Evolutionary conservation across 441 rosid genomes (phyloP).

Genomic region (Raphanus hybrid): DNA sequence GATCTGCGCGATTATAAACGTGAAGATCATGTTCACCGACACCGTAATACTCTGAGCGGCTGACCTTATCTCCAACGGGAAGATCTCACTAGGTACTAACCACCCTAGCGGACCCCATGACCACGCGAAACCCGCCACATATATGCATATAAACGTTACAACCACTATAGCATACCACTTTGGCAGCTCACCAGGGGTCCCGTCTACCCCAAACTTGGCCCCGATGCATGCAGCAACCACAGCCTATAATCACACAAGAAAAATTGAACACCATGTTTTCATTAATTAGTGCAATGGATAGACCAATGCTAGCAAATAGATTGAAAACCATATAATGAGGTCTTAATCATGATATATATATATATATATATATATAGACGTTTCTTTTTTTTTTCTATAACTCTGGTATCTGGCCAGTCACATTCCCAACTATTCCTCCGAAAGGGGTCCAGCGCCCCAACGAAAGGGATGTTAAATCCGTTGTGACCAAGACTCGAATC

Average conservation of each 20-base stretch:
- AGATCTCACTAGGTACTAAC: slow-evolving; percentile 77
- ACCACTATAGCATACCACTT: slow-evolving; percentile 55
- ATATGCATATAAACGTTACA: slow-evolving; percentile 56
- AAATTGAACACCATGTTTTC: not conserved
- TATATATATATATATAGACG: too few relatives aligned
- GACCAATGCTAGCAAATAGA: not conserved
- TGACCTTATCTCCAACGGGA: slow-evolving; percentile 69
- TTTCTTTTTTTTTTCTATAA: too few relatives aligned
- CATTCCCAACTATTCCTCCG: too few relatives aligned
- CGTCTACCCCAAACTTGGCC: slow-evolving; percentile 62
- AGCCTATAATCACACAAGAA: slow-evolving; percentile 32
- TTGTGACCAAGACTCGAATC: too few relatives aligned
- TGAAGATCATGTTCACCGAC: slow-evolving; percentile 59
- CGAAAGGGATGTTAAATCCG: too few relatives aligned
- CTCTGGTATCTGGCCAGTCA: too few relatives aligned
- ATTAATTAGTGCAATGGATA: slow-evolving; percentile 2
- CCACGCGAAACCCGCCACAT: slow-evolving; percentile 69
- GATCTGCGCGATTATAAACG: slow-evolving; percentile 63
- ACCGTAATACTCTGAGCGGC: slow-evolving; percentile 72
- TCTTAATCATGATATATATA: not conserved
- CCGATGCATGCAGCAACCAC: slow-evolving; percentile 56
- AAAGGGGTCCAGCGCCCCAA: too few relatives aligned
- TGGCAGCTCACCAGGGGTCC: slow-evolving; percentile 48
- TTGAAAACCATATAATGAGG: not conserved
- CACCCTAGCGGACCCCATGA: slow-evolving; percentile 85